A percentile compares a stretch with the other conserved stretches of the same genome.
These are phyloP conservation scores for Claviceps sp. DNA, from an alignment of 2,329 filamentous ascomycete species.

Conservation along the genomic window DNA sequence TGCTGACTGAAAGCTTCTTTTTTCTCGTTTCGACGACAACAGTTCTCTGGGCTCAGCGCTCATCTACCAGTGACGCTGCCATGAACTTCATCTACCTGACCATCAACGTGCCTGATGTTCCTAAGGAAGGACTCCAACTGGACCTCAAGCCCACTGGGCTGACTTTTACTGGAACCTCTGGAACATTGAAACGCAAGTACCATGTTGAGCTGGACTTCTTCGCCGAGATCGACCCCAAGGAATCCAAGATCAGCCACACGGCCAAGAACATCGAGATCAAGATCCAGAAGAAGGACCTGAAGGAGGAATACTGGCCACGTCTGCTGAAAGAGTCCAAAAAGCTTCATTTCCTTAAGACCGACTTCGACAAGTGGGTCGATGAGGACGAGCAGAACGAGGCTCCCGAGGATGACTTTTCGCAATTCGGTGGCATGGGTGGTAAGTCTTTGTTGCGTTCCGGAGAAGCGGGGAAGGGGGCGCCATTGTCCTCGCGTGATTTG, in stretches of 20 bases:
- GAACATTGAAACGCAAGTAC: constrained; percentile 77
- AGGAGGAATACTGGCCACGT: constrained; percentile 90
- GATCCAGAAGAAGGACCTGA: constrained; percentile 92
- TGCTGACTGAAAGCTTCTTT: not conserved
- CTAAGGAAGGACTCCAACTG: constrained; percentile 62
- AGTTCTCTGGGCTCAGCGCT: constrained; percentile 99
- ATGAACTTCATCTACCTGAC: constrained; percentile 96
- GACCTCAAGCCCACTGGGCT: constrained; percentile 68
- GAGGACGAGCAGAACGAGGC: constrained; percentile 96
- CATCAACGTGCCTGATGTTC: constrained; percentile 77
- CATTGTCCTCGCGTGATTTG: not conserved
- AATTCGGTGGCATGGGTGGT: constrained; percentile 51
- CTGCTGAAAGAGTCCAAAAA: constrained; percentile 84
- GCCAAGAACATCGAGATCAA: constrained; percentile 79
- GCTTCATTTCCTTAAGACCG: constrained; percentile 92
- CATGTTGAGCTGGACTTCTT: constrained; percentile 78
- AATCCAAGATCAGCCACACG: constrained; percentile 80
- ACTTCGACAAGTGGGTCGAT: constrained; percentile 99
- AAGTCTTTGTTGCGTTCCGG: constrained; percentile 18
- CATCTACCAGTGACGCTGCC: constrained; percentile 59
- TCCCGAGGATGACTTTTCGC: constrained; percentile 64
- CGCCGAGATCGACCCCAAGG: constrained; percentile 74
- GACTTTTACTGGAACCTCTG: constrained; percentile 70
- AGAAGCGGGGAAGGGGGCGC: no score
- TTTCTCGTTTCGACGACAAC: constrained; percentile 1